Evolutionary conservation across 2,329 filamentous ascomycete genomes (phyloP), one percentile per base, ranked within the genome.

Genomic region (Claviceps lovelessii): DNA sequence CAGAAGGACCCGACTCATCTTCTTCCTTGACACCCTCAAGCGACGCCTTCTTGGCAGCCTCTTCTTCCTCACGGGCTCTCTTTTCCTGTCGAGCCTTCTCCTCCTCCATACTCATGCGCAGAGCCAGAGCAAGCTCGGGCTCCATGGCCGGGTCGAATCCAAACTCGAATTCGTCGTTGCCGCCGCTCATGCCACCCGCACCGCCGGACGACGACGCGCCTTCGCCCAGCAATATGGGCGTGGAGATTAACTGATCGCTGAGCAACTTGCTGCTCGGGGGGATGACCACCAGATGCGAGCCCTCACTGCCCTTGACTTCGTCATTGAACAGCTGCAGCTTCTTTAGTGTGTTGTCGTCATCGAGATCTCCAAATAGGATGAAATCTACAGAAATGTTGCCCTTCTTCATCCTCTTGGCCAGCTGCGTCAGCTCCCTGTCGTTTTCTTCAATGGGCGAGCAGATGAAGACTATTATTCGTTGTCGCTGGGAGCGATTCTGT

Each of bases 371-470:
- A 64, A 98, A 98, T 49, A 91, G 83, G 58, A 98, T 81, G 65
- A 98, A 91, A 70, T 98, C 93, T 66, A 98, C 88, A 58, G 85
- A 88, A 57, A 95, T 88, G 66, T 88, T 91, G 71, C 85, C 86
- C 80, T 98, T 98, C 83, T 97, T 97, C 90, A 97, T 94, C 75
- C 93, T 94, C 76, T 93, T 95, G 48, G 93, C 90, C 35, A 98
- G 79, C 67, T 88, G 88, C 58, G 90, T 80, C 52, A 98, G 81
- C 54, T 86, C 83, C 74, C 93, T 93, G 70, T 96, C 87, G 60
- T 88, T 85, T 67, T 98, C 93, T 58, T 84, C 79, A 65, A 97
- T 85, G 33, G 90, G 87, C 46, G 90, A 95, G 79, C 93, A 98
- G 59, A 90, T 86, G 71, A 98, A 96, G 58, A 94, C 90, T 72